Percentiles rank a stretch among this genome's conserved stretches.
These are phyloP conservation scores for Gossypium bickii DNA, from an alignment of 345 rosid species.

Conservation along the genomic window DNA sequence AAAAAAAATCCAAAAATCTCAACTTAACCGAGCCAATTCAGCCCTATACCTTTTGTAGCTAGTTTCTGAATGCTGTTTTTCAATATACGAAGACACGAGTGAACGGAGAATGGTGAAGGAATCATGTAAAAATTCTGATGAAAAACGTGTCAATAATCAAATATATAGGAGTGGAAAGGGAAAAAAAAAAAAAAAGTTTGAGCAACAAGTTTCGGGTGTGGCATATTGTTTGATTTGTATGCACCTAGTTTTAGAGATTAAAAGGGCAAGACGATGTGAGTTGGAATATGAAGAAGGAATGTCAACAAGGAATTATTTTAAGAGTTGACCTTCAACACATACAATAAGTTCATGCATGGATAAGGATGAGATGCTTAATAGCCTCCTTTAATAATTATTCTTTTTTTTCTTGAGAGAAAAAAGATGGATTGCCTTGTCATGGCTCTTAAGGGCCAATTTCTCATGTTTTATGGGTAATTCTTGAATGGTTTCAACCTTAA, in stretches of 20 bases:
- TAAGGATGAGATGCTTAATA: constrained; percentile 12
- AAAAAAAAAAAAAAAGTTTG: not conserved
- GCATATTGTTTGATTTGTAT: not conserved
- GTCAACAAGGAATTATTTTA: constrained; percentile 14
- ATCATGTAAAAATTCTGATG: no score
- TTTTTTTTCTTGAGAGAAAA: not conserved
- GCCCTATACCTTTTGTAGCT: no score
- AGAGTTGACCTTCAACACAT: not conserved
- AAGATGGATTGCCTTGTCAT: not conserved
- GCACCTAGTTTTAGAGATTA: not conserved
- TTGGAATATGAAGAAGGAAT: not conserved
- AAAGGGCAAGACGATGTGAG: not conserved
- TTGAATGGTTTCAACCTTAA: not conserved
- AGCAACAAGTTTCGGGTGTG: not conserved
- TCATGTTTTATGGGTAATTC: not conserved
- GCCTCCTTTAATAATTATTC: constrained; percentile 16
- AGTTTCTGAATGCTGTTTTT: no score
- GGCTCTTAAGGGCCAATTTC: constrained; percentile 13
- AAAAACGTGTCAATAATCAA: no score
- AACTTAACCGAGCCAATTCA: no score
- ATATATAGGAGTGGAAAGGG: no score
- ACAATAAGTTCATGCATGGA: not conserved
- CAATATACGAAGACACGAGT: no score
- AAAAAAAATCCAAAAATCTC: no score
- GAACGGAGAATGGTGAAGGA: no score